Percentiles rank a stretch among this genome's conserved stretches.
These are phyloP conservation scores for Pilaira anomala DNA, from an alignment of 192 early-diverging fungal species.

Conservation along the genomic window DNA sequence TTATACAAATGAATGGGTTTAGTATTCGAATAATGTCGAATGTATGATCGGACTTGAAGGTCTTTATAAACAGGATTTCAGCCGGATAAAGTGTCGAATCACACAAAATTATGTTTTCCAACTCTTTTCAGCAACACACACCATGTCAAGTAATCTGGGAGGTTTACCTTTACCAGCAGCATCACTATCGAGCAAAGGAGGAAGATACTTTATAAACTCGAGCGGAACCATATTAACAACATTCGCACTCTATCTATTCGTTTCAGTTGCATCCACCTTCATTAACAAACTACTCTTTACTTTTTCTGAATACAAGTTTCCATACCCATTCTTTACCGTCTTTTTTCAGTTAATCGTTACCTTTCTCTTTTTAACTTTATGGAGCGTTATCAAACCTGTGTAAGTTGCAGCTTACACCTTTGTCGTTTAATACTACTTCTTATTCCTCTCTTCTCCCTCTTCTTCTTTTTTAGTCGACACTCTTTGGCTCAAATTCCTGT, in stretches of 20 bases:
- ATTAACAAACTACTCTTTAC: constrained; percentile 49
- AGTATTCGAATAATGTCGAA: no score
- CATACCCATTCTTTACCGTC: constrained; percentile 59
- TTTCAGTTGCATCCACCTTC: constrained; percentile 54
- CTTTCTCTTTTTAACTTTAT: constrained; percentile 43
- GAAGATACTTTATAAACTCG: background rate
- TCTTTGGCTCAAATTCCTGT: constrained; percentile 39
- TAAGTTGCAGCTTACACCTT: constrained; percentile 24
- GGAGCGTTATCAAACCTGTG: constrained; percentile 42
- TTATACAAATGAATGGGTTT: no score
- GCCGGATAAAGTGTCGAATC: no score
- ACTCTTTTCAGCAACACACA: background rate
- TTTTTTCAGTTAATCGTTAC: constrained; percentile 57
- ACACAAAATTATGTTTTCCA: no score
- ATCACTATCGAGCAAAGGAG: background rate
- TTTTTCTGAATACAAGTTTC: constrained; percentile 46
- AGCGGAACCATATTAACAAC: background rate
- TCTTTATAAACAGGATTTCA: no score
- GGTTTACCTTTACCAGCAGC: constrained; percentile 1
- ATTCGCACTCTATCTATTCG: constrained; percentile 46
- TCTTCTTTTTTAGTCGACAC: constrained; percentile 24
- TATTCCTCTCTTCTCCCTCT: constrained; percentile 14
- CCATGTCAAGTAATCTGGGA: background rate
- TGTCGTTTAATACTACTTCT: background rate
- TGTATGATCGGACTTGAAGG: no score